Percentiles rank a stretch among this genome's conserved stretches.
Conservation (phyloP, 2,329 filamentous ascomycete genomes). For the Aspergillus pseudoviridinutans region DNA sequence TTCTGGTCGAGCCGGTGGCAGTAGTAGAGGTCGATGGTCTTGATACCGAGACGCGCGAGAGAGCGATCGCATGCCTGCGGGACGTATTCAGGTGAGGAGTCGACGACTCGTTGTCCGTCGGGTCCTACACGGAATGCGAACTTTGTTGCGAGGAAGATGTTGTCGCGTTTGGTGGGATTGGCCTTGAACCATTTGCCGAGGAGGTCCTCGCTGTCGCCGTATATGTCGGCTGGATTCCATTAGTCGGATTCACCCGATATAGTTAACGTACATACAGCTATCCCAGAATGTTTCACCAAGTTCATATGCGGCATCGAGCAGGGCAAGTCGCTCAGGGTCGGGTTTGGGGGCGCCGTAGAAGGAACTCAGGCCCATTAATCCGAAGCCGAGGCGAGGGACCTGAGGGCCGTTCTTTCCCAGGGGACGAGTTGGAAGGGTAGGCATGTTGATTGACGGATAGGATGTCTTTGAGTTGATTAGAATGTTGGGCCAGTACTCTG, state of each 20-base stretch:
- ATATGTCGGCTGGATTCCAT: conserved; percentile 27
- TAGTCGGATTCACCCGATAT: background rate
- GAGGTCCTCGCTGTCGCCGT: conserved; percentile 47
- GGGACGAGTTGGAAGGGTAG: conserved; percentile 18
- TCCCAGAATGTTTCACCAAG: conserved; percentile 45
- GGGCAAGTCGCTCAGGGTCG: conserved; percentile 42
- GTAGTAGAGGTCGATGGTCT: conserved; percentile 49
- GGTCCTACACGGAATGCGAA: conserved; percentile 36
- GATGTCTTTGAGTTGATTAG: background rate
- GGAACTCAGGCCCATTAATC: conserved; percentile 24
- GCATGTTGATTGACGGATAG: background rate
- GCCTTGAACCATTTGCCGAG: conserved; percentile 47
- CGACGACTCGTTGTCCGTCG: conserved; percentile 16
- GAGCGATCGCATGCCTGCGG: conserved; percentile 40
- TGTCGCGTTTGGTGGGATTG: conserved; percentile 39
- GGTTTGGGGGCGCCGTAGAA: conserved; percentile 27
- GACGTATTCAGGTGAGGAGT: conserved; percentile 41
- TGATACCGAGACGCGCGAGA: conserved; percentile 39
- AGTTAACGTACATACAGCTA: conserved; percentile 23
- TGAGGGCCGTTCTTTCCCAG: conserved; percentile 26
- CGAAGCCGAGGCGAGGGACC: conserved; percentile 26
- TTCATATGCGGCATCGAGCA: conserved; percentile 46
- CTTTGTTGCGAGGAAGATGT: conserved; percentile 54
- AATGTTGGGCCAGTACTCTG: background rate
- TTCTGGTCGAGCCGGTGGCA: conserved; percentile 42